Conservation (phyloP, 768 basidiomycete genomes). For the Paxillus rubicundulus region DNA sequence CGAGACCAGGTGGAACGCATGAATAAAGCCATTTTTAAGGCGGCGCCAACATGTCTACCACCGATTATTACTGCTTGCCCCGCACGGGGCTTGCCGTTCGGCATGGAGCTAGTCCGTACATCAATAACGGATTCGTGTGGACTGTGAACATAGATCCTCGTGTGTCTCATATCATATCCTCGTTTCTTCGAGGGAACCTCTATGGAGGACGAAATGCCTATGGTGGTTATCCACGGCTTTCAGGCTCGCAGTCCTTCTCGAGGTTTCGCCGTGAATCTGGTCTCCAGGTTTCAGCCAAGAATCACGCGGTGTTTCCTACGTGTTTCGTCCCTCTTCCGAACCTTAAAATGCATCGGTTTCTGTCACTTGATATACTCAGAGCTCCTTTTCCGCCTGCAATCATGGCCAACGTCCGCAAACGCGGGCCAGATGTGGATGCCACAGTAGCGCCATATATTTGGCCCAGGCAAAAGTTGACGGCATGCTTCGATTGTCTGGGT, state of each 20-base stretch:
- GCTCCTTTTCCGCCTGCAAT: no score
- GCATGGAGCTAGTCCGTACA: constrained; percentile 53
- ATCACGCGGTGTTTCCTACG: not conserved
- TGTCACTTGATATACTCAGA: not conserved
- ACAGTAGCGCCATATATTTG: no score
- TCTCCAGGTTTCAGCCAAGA: not conserved
- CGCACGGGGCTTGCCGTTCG: constrained; percentile 49
- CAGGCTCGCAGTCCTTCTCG: not conserved
- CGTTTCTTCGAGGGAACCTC: not conserved
- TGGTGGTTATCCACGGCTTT: not conserved
- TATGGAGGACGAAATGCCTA: not conserved
- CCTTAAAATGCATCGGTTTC: not conserved
- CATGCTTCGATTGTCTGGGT: not conserved
- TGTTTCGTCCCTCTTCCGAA: not conserved
- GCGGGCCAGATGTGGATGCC: no score
- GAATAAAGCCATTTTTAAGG: constrained; percentile 49
- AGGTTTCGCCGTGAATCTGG: not conserved
- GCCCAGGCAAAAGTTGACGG: not conserved
- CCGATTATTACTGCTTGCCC: constrained; percentile 56
- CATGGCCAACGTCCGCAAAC: no score
- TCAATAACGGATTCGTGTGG: constrained; percentile 64
- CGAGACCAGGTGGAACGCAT: constrained; percentile 40
- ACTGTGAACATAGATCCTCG: constrained; percentile 16
- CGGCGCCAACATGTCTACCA: constrained; percentile 59
- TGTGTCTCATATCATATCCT: not conserved